phyloP scores from a whole-genome alignment of 495 filamentous ascomycete genomes.

The Lineolata rhizophorae region DNA sequence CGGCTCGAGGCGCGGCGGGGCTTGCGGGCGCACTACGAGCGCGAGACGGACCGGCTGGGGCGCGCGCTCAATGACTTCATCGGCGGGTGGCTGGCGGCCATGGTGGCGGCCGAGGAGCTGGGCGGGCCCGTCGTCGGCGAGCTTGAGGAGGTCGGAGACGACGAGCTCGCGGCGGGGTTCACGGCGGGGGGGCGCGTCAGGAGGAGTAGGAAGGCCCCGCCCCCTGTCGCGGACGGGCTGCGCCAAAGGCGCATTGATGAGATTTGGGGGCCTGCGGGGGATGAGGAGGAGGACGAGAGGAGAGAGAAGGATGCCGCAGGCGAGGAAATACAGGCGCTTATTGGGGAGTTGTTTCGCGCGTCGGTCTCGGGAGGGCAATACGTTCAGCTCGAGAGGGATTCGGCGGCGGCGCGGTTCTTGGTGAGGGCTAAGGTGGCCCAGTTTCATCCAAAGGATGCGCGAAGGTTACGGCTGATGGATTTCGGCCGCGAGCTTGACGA shows the following conservation, averaged over 20 bases:
- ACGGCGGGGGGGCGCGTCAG: slow-evolving; percentile 48
- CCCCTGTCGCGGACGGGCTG: slow-evolving; percentile 11
- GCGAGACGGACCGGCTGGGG: slow-evolving; percentile 32
- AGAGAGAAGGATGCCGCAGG: slow-evolving; percentile 44
- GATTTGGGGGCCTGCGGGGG: slow-evolving; percentile 30
- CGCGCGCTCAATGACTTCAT: slow-evolving; percentile 50
- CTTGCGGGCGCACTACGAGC: slow-evolving; percentile 31
- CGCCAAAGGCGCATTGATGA: slow-evolving; percentile 53
- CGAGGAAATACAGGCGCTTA: slow-evolving; percentile 41
- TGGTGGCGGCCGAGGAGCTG: slow-evolving; percentile 71
- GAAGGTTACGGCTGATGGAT: slow-evolving; percentile 53
- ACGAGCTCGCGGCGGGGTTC: slow-evolving; percentile 43
- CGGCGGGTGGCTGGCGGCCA: slow-evolving; percentile 44
- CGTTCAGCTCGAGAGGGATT: slow-evolving; percentile 46
- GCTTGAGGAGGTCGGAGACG: slow-evolving; percentile 37
- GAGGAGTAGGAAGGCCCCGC: slow-evolving; percentile 16
- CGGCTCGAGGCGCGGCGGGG: slow-evolving; percentile 32
- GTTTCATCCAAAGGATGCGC: slow-evolving; percentile 68
- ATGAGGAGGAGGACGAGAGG: slow-evolving; percentile 18
- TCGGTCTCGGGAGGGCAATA: slow-evolving; percentile 28
- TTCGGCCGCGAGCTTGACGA: slow-evolving; percentile 62
- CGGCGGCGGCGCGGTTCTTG: slow-evolving; percentile 63
- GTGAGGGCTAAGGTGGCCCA: slow-evolving; percentile 68
- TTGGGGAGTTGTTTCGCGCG: slow-evolving; percentile 35
- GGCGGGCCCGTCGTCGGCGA: slow-evolving; percentile 74